Base-by-base conservation (phyloP, 352 stramenopile genomes). In the Pythium diclinum region DNA sequence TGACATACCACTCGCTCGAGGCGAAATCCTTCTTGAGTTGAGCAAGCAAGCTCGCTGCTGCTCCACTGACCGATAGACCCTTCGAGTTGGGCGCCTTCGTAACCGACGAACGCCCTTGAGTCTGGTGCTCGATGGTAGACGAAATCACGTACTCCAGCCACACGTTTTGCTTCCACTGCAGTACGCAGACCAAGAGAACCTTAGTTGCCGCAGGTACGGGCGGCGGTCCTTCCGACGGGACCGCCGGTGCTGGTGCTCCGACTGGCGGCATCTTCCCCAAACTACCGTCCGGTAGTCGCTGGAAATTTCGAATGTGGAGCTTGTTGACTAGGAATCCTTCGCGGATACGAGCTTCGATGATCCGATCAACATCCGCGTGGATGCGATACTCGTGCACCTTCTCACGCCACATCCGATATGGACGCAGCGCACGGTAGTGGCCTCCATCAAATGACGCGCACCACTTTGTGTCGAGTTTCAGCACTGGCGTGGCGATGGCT, bases 301-400 rank as follows among this genome's bases (percentile, higher is more conserved):
- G 67, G 32, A 81, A 53, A 28, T 55, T 72, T 23, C 36, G 60
- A 16, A 89, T 68, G 60, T 91, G 71, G 3, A 93, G 63, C 54
- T 91, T 93, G 63, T 93, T 93, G n/a, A 93, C 83, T 6, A 68
- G 68, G 38, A 96, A 96, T 1, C 87, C 87, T 80, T 96, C 87
- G 51, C 84, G 70, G 56, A 94, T 72, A 7, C 87, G 78, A 44
- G 86, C 87, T 63, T 93, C 82, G 6, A 93, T 83, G 32, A 96
- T 92, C 32, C 85, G 84, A 64, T 88, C 77, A 16, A 93, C 80
- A 23, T 90, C 81, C 3, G 85, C 83, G 52, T 90, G 79, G 49
- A 96, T 94, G 7, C 85, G 83, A 65, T 94, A 96, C 61, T 96
- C 87, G 56, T 94, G 86, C 21, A 96, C 81, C 21, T 94, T 94